These are phyloP conservation scores for Biancaea sappan DNA, from an alignment of 306 rosid genomes.

Conservation along the genomic window DNA sequence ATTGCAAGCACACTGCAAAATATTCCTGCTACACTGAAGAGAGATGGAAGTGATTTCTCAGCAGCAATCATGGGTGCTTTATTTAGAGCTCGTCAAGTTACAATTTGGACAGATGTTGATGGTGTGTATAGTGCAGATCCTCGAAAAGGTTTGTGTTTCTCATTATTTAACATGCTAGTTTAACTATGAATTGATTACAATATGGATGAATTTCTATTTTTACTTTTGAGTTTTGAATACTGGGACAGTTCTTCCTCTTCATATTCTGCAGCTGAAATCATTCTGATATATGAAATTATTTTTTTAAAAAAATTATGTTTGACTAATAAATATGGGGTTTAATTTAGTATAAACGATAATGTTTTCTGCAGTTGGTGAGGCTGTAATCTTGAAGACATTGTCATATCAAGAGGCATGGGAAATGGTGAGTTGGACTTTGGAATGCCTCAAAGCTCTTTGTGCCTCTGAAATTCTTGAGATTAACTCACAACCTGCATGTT, in stretches of 20 bases:
- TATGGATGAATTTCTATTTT: not conserved
- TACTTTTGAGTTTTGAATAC: not conserved
- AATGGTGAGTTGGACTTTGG: slow-evolving; percentile 66
- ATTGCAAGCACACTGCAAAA: slow-evolving; percentile 92
- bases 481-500: slow-evolving; percentile 37
- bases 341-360: slow-evolving; percentile 32
- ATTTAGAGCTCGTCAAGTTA: slow-evolving; percentile 75
- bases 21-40: slow-evolving; percentile 94
- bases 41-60: slow-evolving; percentile 99
- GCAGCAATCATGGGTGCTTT: slow-evolving; percentile 98
- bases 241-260: not conserved
- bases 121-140: slow-evolving; percentile 99
- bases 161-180: slow-evolving; percentile 21
- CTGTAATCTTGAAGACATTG: slow-evolving; percentile 84
- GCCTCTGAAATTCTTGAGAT: slow-evolving; percentile 26
- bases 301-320: not conserved
- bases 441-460: slow-evolving; percentile 18
- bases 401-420: slow-evolving; percentile 99
- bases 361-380: slow-evolving; percentile 86
- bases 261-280: not conserved
- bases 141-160: slow-evolving; percentile 74
- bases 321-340: slow-evolving; percentile 18
- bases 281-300: not conserved
- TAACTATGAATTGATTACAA: slow-evolving; percentile 4
- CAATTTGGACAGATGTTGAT: slow-evolving; percentile 99